These are phyloP conservation scores for Protomyces inundatus DNA, from an alignment of 1,139 yeast species.

Conservation along the genomic window DNA sequence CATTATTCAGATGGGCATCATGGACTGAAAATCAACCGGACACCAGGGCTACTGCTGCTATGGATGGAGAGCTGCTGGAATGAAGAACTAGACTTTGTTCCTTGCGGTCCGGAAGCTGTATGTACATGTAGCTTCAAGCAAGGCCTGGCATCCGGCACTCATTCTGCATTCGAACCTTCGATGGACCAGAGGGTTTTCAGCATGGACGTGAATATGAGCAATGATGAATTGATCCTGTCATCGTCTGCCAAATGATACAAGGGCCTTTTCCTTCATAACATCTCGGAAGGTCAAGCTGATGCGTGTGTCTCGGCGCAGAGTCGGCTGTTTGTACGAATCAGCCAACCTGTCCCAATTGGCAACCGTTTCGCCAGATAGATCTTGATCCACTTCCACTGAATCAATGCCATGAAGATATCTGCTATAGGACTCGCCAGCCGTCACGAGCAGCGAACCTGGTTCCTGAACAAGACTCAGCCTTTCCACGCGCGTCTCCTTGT, in stretches of 20 bases:
- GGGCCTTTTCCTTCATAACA: constrained; percentile 14
- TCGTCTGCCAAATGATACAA: not conserved
- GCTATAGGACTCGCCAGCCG: constrained; percentile 16
- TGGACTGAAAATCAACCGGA: too few relatives aligned
- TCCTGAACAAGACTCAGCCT: constrained; percentile 29
- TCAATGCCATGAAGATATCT: constrained; percentile 28
- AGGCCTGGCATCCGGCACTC: too few relatives aligned
- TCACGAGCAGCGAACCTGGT: constrained; percentile 29
- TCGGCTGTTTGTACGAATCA: not conserved
- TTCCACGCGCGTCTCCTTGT: constrained; percentile 7
- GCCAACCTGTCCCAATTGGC: constrained; percentile 24
- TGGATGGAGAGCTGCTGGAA: too few relatives aligned
- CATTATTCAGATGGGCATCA: too few relatives aligned
- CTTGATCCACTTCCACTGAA: constrained; percentile 3
- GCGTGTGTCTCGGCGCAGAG: constrained; percentile 2
- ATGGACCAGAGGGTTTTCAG: too few relatives aligned
- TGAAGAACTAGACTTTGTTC: too few relatives aligned
- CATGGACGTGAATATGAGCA: too few relatives aligned
- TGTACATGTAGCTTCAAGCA: too few relatives aligned
- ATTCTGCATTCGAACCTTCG: too few relatives aligned
- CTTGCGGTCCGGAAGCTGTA: too few relatives aligned
- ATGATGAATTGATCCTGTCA: too few relatives aligned
- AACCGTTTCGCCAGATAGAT: constrained; percentile 16
- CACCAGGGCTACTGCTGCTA: too few relatives aligned
- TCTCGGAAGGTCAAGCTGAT: constrained; percentile 29